These are phyloP conservation scores for Magnolia kwangsiensis DNA, from an alignment of 164 flowering plant genomes.

Conservation along the genomic window DNA sequence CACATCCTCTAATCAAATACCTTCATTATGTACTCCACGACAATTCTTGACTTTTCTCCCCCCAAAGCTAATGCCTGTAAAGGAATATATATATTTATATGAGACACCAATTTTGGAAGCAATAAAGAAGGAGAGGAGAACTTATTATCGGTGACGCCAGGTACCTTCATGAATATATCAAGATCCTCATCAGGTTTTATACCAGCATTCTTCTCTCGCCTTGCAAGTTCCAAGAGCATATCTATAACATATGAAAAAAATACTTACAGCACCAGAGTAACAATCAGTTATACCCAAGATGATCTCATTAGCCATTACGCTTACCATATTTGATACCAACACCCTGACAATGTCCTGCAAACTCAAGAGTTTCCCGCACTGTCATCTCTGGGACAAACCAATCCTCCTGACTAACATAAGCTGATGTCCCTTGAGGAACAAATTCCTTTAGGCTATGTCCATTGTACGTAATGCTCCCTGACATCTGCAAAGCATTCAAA, in stretches of 20 bases:
- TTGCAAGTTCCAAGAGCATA: constrained; percentile 91
- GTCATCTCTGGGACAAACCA: constrained; percentile 94
- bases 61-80: constrained; percentile 73
- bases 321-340: constrained; percentile 85
- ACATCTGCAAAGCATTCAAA: constrained; percentile 38
- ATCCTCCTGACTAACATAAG: constrained; percentile 92
- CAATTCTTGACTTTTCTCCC: constrained; percentile 70
- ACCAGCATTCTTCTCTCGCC: constrained; percentile 85
- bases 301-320: constrained; percentile 3
- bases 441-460: constrained; percentile 73
- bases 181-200: constrained; percentile 96
- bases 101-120: background rate
- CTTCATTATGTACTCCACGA: constrained; percentile 85
- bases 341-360: constrained; percentile 89
- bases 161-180: constrained; percentile 95
- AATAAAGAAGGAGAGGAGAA: background rate
- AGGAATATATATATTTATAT: constrained; percentile 3
- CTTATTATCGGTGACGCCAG: background rate
- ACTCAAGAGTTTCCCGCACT: constrained; percentile 84
- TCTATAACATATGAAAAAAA: constrained; percentile 33
- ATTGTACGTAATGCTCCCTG: constrained; percentile 80
- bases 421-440: constrained; percentile 80
- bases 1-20: constrained; percentile 34
- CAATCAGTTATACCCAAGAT: background rate
- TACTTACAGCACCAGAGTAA: background rate